Percentiles rank a stretch among this genome's conserved stretches.
Conservation (phyloP, 805 yeast genomes). For the Candida vartiovaarae region DNA sequence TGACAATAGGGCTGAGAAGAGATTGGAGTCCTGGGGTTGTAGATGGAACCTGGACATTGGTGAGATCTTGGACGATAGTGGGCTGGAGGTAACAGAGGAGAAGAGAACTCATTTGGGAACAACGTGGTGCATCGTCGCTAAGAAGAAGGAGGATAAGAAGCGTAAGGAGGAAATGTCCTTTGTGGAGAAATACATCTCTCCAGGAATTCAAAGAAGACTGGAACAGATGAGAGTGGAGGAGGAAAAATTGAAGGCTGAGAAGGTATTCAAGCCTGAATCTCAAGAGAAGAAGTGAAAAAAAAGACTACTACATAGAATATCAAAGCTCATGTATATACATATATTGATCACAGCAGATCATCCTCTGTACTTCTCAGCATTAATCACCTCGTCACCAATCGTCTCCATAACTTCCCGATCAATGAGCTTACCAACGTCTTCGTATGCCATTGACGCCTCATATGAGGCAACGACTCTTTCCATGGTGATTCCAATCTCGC, state of each 20-base stretch:
- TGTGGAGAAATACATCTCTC: slow-evolving; percentile 41
- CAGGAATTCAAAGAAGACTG: slow-evolving; percentile 26
- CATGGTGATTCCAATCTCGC: slow-evolving; percentile 84
- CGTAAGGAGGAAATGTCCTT: slow-evolving; percentile 40
- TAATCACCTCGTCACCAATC: slow-evolving; percentile 66
- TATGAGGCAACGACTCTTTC: slow-evolving; percentile 73
- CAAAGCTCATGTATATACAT: slow-evolving; percentile 4
- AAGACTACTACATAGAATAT: background rate
- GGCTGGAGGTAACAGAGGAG: slow-evolving; percentile 75
- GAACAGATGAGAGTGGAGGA: slow-evolving; percentile 14
- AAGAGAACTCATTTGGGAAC: slow-evolving; percentile 85
- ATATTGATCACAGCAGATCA: background rate
- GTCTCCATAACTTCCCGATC: slow-evolving; percentile 67
- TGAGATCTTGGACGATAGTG: slow-evolving; percentile 75
- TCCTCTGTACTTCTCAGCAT: slow-evolving; percentile 73
- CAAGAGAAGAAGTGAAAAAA: background rate
- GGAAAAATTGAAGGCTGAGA: background rate
- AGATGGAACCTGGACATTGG: slow-evolving; percentile 96
- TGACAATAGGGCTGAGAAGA: slow-evolving; percentile 75
- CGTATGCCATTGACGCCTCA: slow-evolving; percentile 81
- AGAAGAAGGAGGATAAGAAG: slow-evolving; percentile 60
- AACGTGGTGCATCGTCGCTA: slow-evolving; percentile 79
- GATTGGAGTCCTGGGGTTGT: slow-evolving; percentile 93
- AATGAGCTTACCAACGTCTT: slow-evolving; percentile 61
- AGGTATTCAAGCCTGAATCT: background rate